A percentile compares a stretch with the other conserved stretches of the same genome.
phyloP scores from a whole-genome alignment of 176 grass and related monocot species.

The Raddia distichophylla region DNA sequence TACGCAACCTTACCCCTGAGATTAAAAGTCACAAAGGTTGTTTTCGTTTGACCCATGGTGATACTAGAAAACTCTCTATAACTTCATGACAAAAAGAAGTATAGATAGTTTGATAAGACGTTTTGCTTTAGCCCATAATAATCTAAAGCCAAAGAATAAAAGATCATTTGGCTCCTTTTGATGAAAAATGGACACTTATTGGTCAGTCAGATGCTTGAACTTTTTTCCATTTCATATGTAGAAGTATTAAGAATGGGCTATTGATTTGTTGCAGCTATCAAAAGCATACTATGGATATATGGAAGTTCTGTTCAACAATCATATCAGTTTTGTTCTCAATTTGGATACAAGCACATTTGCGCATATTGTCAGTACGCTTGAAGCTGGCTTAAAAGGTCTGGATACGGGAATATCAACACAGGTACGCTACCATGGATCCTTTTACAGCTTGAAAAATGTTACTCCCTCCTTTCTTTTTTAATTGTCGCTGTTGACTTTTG shows the following conservation, averaged over 20 bases:
- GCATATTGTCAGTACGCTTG: constrained; percentile 91
- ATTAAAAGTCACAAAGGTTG: too few species aligned
- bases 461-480: neutral
- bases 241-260: constrained; percentile 6
- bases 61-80: too few species aligned
- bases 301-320: constrained; percentile 94
- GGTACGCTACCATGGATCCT: constrained; percentile 45
- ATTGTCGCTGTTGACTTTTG: too few species aligned
- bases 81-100: too few species aligned
- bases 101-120: too few species aligned
- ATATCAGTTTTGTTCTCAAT: constrained; percentile 93
- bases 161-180: too few species aligned
- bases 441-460: constrained; percentile 31
- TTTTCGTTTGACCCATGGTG: too few species aligned
- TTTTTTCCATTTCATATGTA: constrained; percentile 35
- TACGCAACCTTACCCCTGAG: too few species aligned
- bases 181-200: too few species aligned
- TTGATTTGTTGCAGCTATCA: constrained; percentile 75
- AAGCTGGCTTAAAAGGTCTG: constrained; percentile 97
- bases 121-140: too few species aligned
- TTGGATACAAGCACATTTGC: constrained; percentile 90
- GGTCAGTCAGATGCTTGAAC: neutral
- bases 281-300: constrained; percentile 96
- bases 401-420: constrained; percentile 97
- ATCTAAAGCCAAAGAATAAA: too few species aligned